phyloP scores from a whole-genome alignment of 352 stramenopile genomes.

The Globisporangium canariense region DNA sequence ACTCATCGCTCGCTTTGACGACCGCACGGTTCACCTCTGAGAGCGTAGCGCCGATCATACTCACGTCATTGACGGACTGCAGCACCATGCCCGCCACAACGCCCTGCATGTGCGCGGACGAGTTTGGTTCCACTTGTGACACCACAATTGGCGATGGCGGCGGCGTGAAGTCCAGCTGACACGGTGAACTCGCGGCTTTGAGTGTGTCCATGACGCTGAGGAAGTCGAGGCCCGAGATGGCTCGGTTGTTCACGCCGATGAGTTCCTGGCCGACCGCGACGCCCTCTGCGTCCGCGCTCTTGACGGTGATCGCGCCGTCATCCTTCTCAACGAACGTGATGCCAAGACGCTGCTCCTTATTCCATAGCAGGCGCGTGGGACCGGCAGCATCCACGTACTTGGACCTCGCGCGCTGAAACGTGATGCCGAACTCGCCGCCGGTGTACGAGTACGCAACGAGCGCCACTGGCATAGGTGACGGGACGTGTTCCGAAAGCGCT shows the following conservation, averaged over 20 bases:
- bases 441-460: constrained; percentile 25
- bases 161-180: constrained; percentile 43
- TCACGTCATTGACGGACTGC: constrained; percentile 27
- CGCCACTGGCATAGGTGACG: background rate
- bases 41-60: constrained; percentile 38
- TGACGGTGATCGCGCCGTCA: constrained; percentile 38
- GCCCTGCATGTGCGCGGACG: constrained; percentile 21
- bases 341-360: constrained; percentile 41
- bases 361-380: constrained; percentile 36
- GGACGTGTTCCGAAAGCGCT: background rate
- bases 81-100: constrained; percentile 39
- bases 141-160: constrained; percentile 43
- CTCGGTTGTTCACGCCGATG: constrained; percentile 34
- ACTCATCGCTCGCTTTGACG: constrained; percentile 18
- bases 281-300: constrained; percentile 25
- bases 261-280: constrained; percentile 41
- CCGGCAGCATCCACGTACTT: constrained; percentile 27
- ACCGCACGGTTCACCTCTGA: constrained; percentile 27
- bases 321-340: constrained; percentile 44
- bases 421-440: constrained; percentile 34
- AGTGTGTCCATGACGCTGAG: constrained; percentile 37
- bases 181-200: constrained; percentile 31
- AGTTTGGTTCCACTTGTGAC: constrained; percentile 22
- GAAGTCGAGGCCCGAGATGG: constrained; percentile 33
- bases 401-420: constrained; percentile 37